Percentiles rank a stretch among this genome's conserved stretches.
Evolutionary conservation across 495 filamentous ascomycete species (phyloP).

Genomic region (Staphylotrichum longicolle): DNA sequence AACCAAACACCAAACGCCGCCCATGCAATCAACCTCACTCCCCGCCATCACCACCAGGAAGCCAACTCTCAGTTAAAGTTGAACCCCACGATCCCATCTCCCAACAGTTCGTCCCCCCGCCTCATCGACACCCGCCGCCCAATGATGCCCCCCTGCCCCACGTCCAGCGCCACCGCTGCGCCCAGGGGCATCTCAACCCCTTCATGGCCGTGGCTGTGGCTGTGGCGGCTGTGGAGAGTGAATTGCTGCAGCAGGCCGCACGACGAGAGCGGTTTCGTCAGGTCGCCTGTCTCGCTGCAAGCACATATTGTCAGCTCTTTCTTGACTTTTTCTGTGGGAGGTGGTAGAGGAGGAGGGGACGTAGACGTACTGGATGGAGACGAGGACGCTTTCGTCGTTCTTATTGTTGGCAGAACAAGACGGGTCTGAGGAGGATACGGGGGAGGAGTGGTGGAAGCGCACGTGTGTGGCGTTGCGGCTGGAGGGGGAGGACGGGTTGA

Average conservation of each 20-base stretch:
- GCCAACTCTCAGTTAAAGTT: conserved; percentile 29
- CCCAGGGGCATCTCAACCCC: conserved; percentile 35
- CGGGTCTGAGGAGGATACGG: neutral
- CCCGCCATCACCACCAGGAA: neutral
- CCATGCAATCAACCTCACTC: neutral
- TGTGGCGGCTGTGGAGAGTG: conserved; percentile 13
- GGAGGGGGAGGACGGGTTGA: conserved; percentile 28
- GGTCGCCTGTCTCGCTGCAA: conserved; percentile 40
- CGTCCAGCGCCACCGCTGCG: conserved; percentile 38
- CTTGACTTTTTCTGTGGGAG: neutral
- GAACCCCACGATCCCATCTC: conserved; percentile 49
- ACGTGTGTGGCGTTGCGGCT: conserved; percentile 34
- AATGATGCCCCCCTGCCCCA: conserved; percentile 47
- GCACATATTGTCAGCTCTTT: neutral
- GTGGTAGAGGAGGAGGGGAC: neutral
- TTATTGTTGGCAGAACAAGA: too few species aligned
- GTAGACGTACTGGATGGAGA: conserved; percentile 33
- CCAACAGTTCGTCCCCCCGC: conserved; percentile 32
- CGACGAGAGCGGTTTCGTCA: conserved; percentile 33
- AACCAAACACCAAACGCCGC: neutral
- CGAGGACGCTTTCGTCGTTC: conserved; percentile 20
- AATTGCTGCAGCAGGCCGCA: conserved; percentile 40
- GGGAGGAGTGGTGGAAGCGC: conserved; percentile 18
- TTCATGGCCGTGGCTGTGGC: neutral
- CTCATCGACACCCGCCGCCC: conserved; percentile 46